phyloP scores from a whole-genome alignment of 2,329 filamentous ascomycete genomes.

The Talaromyces sp. region DNA sequence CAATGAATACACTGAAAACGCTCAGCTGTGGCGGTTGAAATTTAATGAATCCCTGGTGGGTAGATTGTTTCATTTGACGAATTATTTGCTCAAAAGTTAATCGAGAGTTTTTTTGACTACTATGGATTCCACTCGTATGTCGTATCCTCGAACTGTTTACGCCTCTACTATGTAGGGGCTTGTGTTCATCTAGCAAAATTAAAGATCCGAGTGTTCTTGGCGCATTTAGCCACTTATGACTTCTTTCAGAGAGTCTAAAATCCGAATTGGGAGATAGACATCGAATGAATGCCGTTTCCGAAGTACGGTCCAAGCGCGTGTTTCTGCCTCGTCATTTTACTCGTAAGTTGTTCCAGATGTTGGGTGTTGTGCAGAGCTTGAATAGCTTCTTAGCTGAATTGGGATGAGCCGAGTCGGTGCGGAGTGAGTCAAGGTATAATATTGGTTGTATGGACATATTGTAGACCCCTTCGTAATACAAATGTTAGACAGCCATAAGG shows the following conservation, averaged over 20 bases:
- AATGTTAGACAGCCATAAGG: background rate
- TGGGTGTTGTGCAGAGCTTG: background rate
- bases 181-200: background rate
- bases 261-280: background rate
- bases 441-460: too few relatives aligned
- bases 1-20: background rate
- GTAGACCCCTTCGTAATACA: background rate
- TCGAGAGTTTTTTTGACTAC: background rate
- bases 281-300: background rate
- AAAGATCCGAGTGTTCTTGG: background rate
- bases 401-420: background rate
- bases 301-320: background rate
- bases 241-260: background rate
- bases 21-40: background rate
- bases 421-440: background rate
- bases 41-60: background rate
- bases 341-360: background rate
- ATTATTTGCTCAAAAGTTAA: background rate
- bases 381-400: background rate
- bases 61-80: background rate
- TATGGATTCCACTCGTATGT: background rate
- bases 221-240: background rate
- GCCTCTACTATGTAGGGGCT: background rate
- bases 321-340: conserved; percentile 8
- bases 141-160: background rate